phyloP scores from a whole-genome alignment of 176 grass and related monocot species.

The Pontederia paniculata region DNA sequence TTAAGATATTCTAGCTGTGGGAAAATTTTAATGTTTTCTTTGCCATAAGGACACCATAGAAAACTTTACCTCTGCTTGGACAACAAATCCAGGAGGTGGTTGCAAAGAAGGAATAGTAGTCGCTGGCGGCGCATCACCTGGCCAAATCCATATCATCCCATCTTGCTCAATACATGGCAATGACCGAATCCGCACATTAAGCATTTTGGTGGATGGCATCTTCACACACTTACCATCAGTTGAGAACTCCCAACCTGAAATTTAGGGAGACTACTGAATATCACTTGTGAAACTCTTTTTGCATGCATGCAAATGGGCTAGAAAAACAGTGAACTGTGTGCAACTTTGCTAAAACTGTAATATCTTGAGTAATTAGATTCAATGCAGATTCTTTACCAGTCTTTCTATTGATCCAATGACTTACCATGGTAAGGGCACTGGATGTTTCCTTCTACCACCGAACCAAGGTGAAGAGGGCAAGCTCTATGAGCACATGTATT shows the following conservation, averaged over 20 bases:
- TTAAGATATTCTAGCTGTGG: too few relatives aligned
- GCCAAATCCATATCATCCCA: slow-evolving; percentile 99
- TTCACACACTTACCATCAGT: slow-evolving; percentile 94
- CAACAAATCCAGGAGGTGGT: slow-evolving; percentile 67
- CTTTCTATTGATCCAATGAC: not conserved
- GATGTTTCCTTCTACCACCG: slow-evolving; percentile 80
- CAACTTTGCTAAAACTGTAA: not conserved
- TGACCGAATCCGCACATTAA: slow-evolving; percentile 58
- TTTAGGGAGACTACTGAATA: slow-evolving; percentile 5
- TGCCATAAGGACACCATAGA: too few relatives aligned
- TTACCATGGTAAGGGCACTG: slow-evolving; percentile 97
- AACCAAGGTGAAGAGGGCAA: slow-evolving; percentile 91
- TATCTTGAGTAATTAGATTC: too few relatives aligned
- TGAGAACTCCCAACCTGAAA: slow-evolving; percentile 91
- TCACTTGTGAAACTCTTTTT: slow-evolving; percentile 14
- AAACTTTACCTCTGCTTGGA: slow-evolving; percentile 76
- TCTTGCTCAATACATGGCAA: slow-evolving; percentile 90
- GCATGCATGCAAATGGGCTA: not conserved
- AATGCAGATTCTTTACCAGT: not conserved
- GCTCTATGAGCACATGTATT: slow-evolving; percentile 98
- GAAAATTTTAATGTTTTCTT: too few relatives aligned
- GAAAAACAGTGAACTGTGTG: not conserved
- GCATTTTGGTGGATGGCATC: slow-evolving; percentile 87
- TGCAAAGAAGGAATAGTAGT: slow-evolving; percentile 76
- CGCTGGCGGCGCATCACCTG: slow-evolving; percentile 52